Base-by-base conservation (phyloP, 352 stramenopile genomes). In the Blastocystis sp. region DNA sequence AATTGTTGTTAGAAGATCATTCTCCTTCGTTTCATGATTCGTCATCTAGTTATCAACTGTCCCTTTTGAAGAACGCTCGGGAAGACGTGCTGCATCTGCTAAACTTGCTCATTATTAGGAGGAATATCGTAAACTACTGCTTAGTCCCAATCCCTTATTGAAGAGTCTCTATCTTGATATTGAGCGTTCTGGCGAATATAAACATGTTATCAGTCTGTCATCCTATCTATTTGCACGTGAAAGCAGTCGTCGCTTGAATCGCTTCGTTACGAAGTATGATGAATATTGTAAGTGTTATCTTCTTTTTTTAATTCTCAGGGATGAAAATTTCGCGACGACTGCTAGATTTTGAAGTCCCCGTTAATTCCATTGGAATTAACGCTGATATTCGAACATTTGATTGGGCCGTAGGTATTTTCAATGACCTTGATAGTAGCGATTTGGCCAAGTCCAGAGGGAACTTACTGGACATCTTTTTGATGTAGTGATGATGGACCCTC, bases 401-500 rank as follows among this genome's bases (percentile, higher is more conserved):
- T 62, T 91, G 90, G 66, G 11, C 15, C 11, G 81, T 78, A 78
- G 13, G 62, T 22, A 17, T 57, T 4, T 11, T 37, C 6, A 3
- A n/a, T 15, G 24, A 57, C 3, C 24, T 57, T 37, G 15, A 33
- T 24, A 37, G 22, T 53, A 78, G 66, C 19, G 90, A 27, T 51
- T 91, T 11, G 76, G 60, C 13, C 22, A 89, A 9, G 60, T 68
- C 30, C 89, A 91, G 84, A 24, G 60, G 58, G 37, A 62, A 11
- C 57, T 75, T 13, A 89, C 80, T 19, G 90, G 90, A 30, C 68
- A 70, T 62, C 33, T 90, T 4, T 91, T 91, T 42, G 90, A 91
- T 37, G 89, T 91, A n/a, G 90, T 91, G 4, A 91, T 91, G 90
- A 91, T 89, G 24, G 90, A 91, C 53, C 90, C 90, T 22, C 90